Evolutionary conservation across 2,329 filamentous ascomycete species (phyloP).

Genomic region (Ambrosiella beaveri): DNA sequence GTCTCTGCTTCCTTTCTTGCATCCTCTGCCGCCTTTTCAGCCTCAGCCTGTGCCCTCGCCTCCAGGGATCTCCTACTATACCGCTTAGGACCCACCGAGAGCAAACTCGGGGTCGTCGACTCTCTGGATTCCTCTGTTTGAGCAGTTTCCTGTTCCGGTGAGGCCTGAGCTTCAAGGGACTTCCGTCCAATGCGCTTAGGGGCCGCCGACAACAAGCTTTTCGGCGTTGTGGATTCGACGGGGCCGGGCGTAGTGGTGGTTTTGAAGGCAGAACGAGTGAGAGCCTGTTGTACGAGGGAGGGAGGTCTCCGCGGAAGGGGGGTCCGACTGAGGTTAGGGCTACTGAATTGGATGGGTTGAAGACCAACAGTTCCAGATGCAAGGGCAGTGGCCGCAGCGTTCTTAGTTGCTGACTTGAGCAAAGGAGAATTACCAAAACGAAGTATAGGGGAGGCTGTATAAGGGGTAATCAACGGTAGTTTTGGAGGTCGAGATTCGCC

Average conservation of each 20-base stretch:
- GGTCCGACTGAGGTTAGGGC: conserved; percentile 16
- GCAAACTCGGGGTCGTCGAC: background rate
- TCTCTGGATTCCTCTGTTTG: background rate
- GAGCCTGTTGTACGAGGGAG: conserved; percentile 21
- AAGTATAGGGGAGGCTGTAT: conserved; percentile 1
- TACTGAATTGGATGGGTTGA: background rate
- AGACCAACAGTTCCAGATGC: background rate
- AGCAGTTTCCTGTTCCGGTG: background rate
- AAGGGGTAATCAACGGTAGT: background rate
- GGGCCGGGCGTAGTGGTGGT: background rate
- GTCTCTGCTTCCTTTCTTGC: background rate
- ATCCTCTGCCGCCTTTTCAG: background rate
- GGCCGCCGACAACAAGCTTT: conserved; percentile 6
- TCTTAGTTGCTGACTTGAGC: conserved; percentile 7
- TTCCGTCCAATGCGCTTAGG: conserved; percentile 7
- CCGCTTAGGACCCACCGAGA: conserved; percentile 10
- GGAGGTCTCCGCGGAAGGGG: conserved; percentile 21
- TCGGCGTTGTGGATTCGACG: background rate
- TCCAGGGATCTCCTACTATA: background rate
- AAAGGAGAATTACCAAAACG: conserved; percentile 9
- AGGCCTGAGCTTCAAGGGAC: background rate
- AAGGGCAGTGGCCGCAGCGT: conserved; percentile 3
- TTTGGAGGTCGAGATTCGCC: background rate
- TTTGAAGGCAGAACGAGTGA: conserved; percentile 19
- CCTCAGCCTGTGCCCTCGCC: background rate